Evolutionary conservation across 768 basidiomycete genomes (phyloP), one percentile per base, ranked within the genome.

Genomic region (Strobilomyces echinocephalus): DNA sequence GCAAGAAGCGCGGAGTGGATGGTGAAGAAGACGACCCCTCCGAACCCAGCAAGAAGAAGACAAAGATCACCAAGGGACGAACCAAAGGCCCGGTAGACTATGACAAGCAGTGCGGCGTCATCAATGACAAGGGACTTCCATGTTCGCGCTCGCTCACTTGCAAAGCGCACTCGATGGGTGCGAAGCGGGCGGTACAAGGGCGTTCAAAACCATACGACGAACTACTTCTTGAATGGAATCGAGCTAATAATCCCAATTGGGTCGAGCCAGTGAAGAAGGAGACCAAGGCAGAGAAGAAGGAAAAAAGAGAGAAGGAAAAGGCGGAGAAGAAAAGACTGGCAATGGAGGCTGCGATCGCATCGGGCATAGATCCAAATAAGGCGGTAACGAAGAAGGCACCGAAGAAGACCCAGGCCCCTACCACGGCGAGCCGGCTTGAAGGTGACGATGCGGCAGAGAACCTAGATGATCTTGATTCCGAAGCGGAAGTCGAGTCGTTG

Each of bases 111-210:
- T 98, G 95, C 62, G 94, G 95, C 47, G 95, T 98, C 35, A 95
- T 97, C 68, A 97, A 95, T 72, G 94, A 95, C 73, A 97, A 97
- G 70, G 80, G 80, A 41, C 74, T 92, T 8, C 93, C 91, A 0
- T 99, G 95, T 66, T 92, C 93, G 12, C 89, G 95, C 26, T 93
- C 93, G 8, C 79, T 99, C 35, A 97, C 95, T 0, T 99, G 95
- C 76, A 99, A 99, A 72, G 92, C 95, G 6, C 95, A 99, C 67
- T 88, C 91, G 2, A 95, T 99, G 87, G 92, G 92, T 14, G 89
- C 92, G 11, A 99, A 99, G 71, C 88, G 95, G 16, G 83, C 88
- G 9, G 95, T 99, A 1, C 79, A 81, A 56, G 91, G 91, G 33
- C 90, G 95, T 5, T 88, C 90, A 1, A 80, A 86, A 49, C 69